Evolutionary conservation across 2,329 filamentous ascomycete species (phyloP), one percentile per base, ranked within the genome.

Genomic region (Neofusicoccum kwambonambiense): DNA sequence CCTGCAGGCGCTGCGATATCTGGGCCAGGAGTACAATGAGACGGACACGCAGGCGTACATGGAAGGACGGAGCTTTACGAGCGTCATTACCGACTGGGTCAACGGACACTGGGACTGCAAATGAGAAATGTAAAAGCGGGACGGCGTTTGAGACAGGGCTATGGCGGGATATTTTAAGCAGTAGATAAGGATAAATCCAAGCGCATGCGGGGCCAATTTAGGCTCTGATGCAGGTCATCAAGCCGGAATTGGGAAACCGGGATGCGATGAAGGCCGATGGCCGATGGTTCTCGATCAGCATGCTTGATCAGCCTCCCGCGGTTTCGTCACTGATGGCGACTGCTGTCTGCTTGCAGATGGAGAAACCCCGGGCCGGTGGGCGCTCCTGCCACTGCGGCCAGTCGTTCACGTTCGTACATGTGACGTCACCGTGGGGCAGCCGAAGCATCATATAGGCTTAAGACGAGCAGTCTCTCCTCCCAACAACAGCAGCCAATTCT

Each of bases 1-100:
- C 44, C 77, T 96, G 17, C 79, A 90, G 11, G 93, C 92, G 2
- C 80, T 97, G 67, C 87, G 88, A 66, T 87, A 84, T 69, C 74
- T 85, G 9, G 84, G 84, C 2, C 75, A 84, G 58, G 80, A 80
- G 65, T 80, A 83, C 69, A 77, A 79, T 45, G 75, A 79, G 19
- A 74, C 78, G 39, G 84, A 89, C 65, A 84, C 84, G 37, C 75
- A 79, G 42, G 73, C 76, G 15, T 88, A 84, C 68, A 81, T 86
- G 71, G 77, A 80, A 3, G 82, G 82, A 0, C 81, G 80, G 73
- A 86, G 78, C 15, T 77, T 89, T 69, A 87, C 85, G 13, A 79
- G 82, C 64, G 73, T 89, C 49, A 82, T 89, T 68, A 79, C 82
- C n/a, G 78, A 82, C 34, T 89, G 87, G 87, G 82, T 89, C 7